Conservation (phyloP, 2,329 filamentous ascomycete species). For the Claviceps humidiphila region DNA sequence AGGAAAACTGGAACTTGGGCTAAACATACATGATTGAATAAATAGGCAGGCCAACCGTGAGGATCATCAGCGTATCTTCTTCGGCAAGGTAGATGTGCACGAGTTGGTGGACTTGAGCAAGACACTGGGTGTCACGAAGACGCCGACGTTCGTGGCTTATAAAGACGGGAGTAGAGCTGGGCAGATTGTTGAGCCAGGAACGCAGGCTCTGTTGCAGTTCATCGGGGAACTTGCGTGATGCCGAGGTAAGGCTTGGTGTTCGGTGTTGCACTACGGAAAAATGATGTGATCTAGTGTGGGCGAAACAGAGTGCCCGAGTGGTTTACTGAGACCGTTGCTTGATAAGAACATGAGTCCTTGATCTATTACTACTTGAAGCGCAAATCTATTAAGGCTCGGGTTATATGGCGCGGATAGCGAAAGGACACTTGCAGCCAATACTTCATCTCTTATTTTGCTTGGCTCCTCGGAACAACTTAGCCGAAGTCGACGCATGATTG, state of each 20-base stretch:
- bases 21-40: background rate
- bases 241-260: background rate
- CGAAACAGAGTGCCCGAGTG: no score
- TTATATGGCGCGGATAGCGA: no score
- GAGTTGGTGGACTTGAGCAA: background rate
- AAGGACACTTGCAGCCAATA: no score
- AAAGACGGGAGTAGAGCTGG: background rate
- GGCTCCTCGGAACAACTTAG: no score
- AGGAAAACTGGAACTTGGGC: background rate
- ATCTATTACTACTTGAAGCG: no score
- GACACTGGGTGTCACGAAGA: background rate
- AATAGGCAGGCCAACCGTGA: slow-evolving; percentile 4
- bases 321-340: no score
- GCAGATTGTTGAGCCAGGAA: slow-evolving; percentile 1
- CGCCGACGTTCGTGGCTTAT: slow-evolving; percentile 2
- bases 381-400: no score
- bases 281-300: no score
- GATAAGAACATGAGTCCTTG: no score
- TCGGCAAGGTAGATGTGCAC: slow-evolving; percentile 4
- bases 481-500: no score
- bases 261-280: background rate
- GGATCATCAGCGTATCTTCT: background rate
- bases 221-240: background rate
- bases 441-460: no score
- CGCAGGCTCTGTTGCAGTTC: slow-evolving; percentile 4